These are phyloP conservation scores for Bruguiera hainesii DNA, from an alignment of 441 rosid species.

Conservation along the genomic window DNA sequence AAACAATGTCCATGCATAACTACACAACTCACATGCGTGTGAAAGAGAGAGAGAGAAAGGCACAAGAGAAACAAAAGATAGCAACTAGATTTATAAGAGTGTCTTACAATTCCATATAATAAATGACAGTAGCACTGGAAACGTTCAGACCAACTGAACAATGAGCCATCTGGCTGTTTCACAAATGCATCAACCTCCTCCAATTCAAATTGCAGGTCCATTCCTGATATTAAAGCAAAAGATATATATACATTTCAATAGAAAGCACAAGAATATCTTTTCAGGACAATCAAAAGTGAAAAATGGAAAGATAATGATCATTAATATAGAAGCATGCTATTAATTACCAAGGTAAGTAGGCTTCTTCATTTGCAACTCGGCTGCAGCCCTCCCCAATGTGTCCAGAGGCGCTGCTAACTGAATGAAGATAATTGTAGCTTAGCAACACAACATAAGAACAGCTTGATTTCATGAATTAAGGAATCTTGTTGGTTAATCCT, in stretches of 20 bases:
- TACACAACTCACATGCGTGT: too few relatives aligned
- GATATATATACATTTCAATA: background rate
- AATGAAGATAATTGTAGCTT: constrained; percentile 21
- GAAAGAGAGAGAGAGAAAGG: background rate
- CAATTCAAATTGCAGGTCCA: constrained; percentile 84
- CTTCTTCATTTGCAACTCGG: constrained; percentile 71
- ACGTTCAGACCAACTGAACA: constrained; percentile 94
- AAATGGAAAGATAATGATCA: background rate
- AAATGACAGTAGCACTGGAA: constrained; percentile 67
- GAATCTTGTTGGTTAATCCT: background rate
- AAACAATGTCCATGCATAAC: too few relatives aligned
- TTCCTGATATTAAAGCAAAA: constrained; percentile 44
- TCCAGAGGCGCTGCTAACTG: constrained; percentile 74
- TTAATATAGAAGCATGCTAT: constrained; percentile 4
- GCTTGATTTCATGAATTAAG: background rate
- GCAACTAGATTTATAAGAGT: background rate
- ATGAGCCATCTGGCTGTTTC: constrained; percentile 76
- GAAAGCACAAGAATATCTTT: background rate
- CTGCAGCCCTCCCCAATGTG: constrained; percentile 69
- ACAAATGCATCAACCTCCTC: constrained; percentile 70
- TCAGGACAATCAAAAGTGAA: background rate
- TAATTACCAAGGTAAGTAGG: constrained; percentile 71
- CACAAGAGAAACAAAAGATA: background rate
- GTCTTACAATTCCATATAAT: constrained; percentile 64
- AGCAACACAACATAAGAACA: background rate